phyloP scores from a whole-genome alignment of 106 monocot species.

The Vanilla planifolia region DNA sequence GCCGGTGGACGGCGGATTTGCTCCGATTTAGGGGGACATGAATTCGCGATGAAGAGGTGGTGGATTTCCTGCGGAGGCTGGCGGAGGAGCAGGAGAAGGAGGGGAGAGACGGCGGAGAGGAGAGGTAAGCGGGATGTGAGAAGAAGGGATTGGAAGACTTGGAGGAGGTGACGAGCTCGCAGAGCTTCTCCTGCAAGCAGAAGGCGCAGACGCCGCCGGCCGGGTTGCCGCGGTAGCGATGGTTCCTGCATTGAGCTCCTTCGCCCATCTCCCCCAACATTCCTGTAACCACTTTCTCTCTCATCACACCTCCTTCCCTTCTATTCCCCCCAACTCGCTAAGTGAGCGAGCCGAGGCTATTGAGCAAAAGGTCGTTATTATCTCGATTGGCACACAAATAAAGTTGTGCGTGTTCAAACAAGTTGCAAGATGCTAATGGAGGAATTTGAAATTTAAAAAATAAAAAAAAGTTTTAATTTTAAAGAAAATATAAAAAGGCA shows the following conservation, averaged over 20 bases:
- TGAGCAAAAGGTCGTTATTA: too few relatives aligned
- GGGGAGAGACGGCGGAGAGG: constrained; percentile 26
- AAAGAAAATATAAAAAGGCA: too few relatives aligned
- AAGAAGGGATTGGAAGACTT: constrained; percentile 32
- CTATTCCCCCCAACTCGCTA: neutral
- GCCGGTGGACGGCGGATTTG: constrained; percentile 41
- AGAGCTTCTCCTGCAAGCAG: constrained; percentile 64
- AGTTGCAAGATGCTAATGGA: too few relatives aligned
- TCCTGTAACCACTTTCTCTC: neutral
- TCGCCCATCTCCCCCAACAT: neutral
- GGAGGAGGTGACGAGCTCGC: constrained; percentile 55
- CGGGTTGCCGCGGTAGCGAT: constrained; percentile 37
- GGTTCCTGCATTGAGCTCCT: constrained; percentile 37
- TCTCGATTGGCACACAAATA: too few relatives aligned
- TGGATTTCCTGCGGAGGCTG: neutral
- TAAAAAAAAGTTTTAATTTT: too few relatives aligned
- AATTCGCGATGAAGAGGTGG: neutral
- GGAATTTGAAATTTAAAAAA: too few relatives aligned
- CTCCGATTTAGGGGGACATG: constrained; percentile 18
- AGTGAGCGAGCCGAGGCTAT: neutral
- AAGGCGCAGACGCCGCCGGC: constrained; percentile 55
- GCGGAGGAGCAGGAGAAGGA: constrained; percentile 23
- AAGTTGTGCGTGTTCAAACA: too few relatives aligned
- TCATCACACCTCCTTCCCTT: neutral
- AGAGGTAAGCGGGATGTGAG: constrained; percentile 15